Conservation (phyloP, 805 yeast species). For the Allodekkera sacchari region DNA sequence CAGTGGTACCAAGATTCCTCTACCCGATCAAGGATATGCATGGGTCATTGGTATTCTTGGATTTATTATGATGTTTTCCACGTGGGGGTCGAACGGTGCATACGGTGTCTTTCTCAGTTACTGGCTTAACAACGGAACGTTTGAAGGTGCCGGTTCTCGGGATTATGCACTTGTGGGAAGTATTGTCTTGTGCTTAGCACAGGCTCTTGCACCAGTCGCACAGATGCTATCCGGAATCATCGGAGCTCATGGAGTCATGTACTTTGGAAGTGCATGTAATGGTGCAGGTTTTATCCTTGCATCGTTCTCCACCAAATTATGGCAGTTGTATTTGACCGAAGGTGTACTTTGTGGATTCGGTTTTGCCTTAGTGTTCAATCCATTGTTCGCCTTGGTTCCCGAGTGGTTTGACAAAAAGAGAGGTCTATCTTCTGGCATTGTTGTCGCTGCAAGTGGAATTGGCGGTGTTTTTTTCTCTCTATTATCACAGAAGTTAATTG, state of each 20-base stretch:
- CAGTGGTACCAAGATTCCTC: conserved; percentile 1
- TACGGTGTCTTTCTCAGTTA: conserved; percentile 53
- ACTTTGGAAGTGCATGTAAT: conserved; percentile 34
- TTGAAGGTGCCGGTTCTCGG: conserved; percentile 41
- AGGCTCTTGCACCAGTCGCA: conserved; percentile 16
- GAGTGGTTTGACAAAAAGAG: conserved; percentile 49
- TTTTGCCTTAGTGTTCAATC: conserved; percentile 40
- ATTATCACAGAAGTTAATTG: conserved; percentile 28
- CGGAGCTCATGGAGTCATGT: conserved; percentile 16
- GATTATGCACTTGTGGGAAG: conserved; percentile 63
- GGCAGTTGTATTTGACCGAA: conserved; percentile 46
- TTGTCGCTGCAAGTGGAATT: conserved; percentile 33
- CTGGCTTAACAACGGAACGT: conserved; percentile 39
- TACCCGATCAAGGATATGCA: conserved; percentile 32
- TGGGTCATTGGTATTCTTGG: conserved; percentile 41
- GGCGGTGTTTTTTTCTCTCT: conserved; percentile 36
- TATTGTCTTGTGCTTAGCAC: conserved; percentile 16
- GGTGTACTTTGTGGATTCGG: conserved; percentile 47
- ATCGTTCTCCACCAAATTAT: conserved; percentile 18
- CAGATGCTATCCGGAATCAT: conserved; percentile 14
- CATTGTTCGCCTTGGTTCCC: conserved; percentile 41
- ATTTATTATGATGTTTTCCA: conserved; percentile 37
- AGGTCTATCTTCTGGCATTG: conserved; percentile 34
- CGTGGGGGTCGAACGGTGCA: conserved; percentile 63
- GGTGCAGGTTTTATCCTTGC: conserved; percentile 34